Evolutionary conservation across 805 yeast genomes (phyloP), one percentile per base, ranked within the genome.

Genomic region (Metschnikowia vanudenii): DNA sequence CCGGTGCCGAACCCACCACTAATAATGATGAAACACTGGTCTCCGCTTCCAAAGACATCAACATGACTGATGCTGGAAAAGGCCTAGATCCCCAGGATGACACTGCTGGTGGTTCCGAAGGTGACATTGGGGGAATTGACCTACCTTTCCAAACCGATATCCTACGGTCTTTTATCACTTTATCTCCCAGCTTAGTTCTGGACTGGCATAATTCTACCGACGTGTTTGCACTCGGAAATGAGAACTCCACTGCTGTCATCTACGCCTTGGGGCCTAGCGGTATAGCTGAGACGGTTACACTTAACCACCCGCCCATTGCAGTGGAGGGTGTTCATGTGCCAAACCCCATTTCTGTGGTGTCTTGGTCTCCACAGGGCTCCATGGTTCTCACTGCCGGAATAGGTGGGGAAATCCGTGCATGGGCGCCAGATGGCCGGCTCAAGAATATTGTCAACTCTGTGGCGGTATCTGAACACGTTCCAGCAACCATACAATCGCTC

Each of bases 341-440:
- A 4, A 63, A 62, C 51, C 63, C 63, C 13, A 59, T 73, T 14
- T 62, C 66, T 34, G 54, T 65, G 2, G 66, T 71, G 13, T 55
- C 79, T 9, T 88, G 95, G 95, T 77, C 88, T 11, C 83, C 84
- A 1, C 66, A 68, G 44, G 96, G 96, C 0, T 69, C 76, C 34
- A 55, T 73, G 12, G 62, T 89, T 2, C 72, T 85, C 12, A 84
- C 91, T 0, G 85, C 83, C 2, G 74, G 82, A 2, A 79, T 75
- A 45, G 75, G 75, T 57, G 96, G 96, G 12, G 92, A 85, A 55
- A 57, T 90, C 8, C 68, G 92, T 46, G 69, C 87, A n/a, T 90
- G 96, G 96, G 76, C 82, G 10, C 71, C 78, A 0, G 84, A 80
- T 39, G 96, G 96, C 0, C 74, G 76, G 26, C 68, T 88, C 32